Percentiles rank a stretch among this genome's conserved stretches.
phyloP scores from a whole-genome alignment of 2,329 filamentous ascomycete genomes.

The Alternaria brassicae region DNA sequence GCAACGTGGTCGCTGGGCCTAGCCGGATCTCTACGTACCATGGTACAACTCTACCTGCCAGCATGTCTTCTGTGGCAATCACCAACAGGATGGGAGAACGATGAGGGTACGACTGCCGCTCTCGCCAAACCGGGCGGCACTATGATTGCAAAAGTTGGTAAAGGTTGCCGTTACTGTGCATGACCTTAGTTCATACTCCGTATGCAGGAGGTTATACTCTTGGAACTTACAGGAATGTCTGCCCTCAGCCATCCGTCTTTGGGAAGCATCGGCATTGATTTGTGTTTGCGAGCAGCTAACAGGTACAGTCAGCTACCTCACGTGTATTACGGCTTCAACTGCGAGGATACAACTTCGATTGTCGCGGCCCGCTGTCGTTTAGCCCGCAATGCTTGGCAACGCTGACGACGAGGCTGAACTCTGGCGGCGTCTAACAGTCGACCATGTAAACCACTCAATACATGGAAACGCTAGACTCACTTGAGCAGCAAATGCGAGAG shows the following conservation, averaged over 20 bases:
- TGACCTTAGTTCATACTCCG: not conserved
- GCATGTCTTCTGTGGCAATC: not conserved
- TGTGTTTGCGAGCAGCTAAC: not conserved
- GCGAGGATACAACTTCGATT: not conserved
- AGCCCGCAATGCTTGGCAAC: not conserved
- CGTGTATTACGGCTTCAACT: not conserved
- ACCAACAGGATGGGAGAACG: not conserved
- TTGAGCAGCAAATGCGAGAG: not conserved
- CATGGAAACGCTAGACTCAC: not conserved
- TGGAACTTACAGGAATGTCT: not conserved
- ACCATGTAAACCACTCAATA: not conserved
- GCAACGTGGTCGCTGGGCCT: conserved; percentile 2
- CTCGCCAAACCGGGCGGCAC: not conserved
- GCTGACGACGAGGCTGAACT: conserved; percentile 2
- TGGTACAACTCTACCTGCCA: not conserved
- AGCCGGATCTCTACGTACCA: not conserved
- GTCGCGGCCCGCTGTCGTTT: not conserved
- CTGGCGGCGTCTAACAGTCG: not conserved
- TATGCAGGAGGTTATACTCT: not conserved
- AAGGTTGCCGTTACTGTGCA: not conserved
- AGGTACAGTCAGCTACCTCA: not conserved
- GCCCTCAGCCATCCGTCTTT: not conserved
- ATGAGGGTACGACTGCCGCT: not conserved
- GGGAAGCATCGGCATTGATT: not conserved
- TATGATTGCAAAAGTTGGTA: not conserved